Evolutionary conservation across 2,329 filamentous ascomycete genomes (phyloP), one percentile per base, ranked within the genome.

Genomic region (Tothia fuscella): DNA sequence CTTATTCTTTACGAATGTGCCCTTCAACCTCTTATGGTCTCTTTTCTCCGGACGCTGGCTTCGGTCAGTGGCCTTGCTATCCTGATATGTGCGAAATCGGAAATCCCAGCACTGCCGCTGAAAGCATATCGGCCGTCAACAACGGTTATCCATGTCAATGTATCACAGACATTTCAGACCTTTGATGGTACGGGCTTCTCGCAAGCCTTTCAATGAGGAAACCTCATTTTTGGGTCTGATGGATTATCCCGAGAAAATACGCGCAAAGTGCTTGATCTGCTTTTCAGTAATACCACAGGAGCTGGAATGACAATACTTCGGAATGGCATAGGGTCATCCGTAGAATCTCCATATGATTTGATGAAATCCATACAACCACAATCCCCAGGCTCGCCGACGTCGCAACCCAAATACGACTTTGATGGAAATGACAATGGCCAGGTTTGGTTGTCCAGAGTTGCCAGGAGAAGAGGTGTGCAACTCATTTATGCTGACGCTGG

Each of bases 131-230:
- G n/a, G n/a, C n/a, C n/a, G n/a, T n/a, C n/a, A n/a, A n/a, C n/a
- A 37, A 25, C 35, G 35, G 14, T 37, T 6, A 57, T 67, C 44
- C 65, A 57, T 0, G 55, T 68, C 16, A 57, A 66, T 48, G 48
- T 61, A 5, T 48, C 54, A n/a, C 61, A 58, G 46, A 64, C 58
- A 38, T 66, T 60, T 47, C 65, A 68, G 52, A 61, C 54, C 3
- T 66, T 68, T 40, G 64, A 68, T 48, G 65, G 65, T 9, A 67
- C 67, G 47, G 65, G 65, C 13, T 63, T 66, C 52, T 60, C 55
- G 14, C 59, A 58, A 14, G 65, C 64, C 1, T 68, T 67, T 50
- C 62, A 66, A 50, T 62, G 65, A 5, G 64, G 64, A 13, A 66
- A 63, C 42, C 25, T 37, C 20, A 37, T 37, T 37, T 37, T 25